These are phyloP conservation scores for Hibiscus syriacus DNA, from an alignment of 345 rosid genomes.

Conservation along the genomic window DNA sequence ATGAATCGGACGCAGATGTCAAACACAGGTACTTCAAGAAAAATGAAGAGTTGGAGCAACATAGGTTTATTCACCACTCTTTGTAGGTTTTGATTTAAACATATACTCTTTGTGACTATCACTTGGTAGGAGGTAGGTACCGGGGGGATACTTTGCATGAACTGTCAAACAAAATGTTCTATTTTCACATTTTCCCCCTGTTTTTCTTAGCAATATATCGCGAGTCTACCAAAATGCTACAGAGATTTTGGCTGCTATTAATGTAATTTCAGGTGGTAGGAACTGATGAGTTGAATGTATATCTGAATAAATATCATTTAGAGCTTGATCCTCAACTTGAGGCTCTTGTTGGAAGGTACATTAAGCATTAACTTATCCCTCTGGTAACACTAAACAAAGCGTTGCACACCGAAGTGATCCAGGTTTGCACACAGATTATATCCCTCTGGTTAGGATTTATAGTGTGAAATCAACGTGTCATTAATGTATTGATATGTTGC, in stretches of 20 bases:
- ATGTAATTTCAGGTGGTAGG: constrained; percentile 70
- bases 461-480: background rate
- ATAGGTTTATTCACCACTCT: background rate
- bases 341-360: constrained; percentile 86
- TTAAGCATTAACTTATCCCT: background rate
- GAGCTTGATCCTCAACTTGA: constrained; percentile 95
- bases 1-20: background rate
- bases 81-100: background rate
- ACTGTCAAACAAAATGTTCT: background rate
- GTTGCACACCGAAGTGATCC: background rate
- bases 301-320: constrained; percentile 75
- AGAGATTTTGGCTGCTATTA: constrained; percentile 1
- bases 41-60: background rate
- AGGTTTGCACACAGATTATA: background rate
- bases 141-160: background rate
- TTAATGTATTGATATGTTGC: background rate
- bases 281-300: constrained; percentile 81
- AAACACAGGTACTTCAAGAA: background rate
- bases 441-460: background rate
- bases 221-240: background rate
- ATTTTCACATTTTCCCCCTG: background rate
- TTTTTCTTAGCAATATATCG: background rate
- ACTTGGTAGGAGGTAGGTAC: background rate
- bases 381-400: background rate
- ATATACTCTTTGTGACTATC: background rate